Evolutionary conservation across 2,329 filamentous ascomycete genomes (phyloP).

Genomic region (Xylariales sp.): DNA sequence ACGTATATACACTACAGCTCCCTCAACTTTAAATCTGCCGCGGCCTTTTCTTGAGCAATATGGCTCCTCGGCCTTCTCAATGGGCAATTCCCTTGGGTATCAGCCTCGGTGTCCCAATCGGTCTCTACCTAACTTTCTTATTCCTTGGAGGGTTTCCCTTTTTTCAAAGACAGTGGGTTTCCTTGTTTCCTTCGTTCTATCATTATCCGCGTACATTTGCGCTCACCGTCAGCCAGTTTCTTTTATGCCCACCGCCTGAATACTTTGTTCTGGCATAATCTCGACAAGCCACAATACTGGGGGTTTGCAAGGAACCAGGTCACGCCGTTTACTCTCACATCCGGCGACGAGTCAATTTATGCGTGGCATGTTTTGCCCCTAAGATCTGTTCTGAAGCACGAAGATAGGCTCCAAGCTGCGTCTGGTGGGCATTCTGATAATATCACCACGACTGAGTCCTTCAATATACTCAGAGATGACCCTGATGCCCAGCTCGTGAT

Average conservation of each 20-base stretch:
- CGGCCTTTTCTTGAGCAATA: conserved; percentile 22
- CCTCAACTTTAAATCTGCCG: too few relatives aligned
- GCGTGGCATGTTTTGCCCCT: conserved; percentile 92
- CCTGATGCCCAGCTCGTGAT: conserved; percentile 72
- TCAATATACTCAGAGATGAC: conserved; percentile 71
- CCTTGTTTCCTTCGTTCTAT: not conserved
- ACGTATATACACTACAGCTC: too few relatives aligned
- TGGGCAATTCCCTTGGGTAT: conserved; percentile 58
- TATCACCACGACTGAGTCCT: conserved; percentile 67
- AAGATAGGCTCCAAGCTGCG: conserved; percentile 68
- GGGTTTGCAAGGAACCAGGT: conserved; percentile 91
- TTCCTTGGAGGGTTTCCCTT: conserved; percentile 72
- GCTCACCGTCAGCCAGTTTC: conserved; percentile 64
- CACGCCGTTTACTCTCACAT: conserved; percentile 82
- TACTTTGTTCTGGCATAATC: conserved; percentile 75
- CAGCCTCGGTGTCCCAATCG: conserved; percentile 68
- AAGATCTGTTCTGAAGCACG: conserved; percentile 78
- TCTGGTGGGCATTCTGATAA: conserved; percentile 62
- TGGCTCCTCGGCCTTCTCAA: conserved; percentile 48
- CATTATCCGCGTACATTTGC: not conserved
- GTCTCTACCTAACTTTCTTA: conserved; percentile 75
- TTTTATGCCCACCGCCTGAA: conserved; percentile 87
- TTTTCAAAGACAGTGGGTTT: conserved; percentile 82
- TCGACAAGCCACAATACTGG: conserved; percentile 82
- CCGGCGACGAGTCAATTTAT: conserved; percentile 83